phyloP scores from a whole-genome alignment of 2,329 filamentous ascomycete species.

The Pseudohalonectria lignicola region DNA sequence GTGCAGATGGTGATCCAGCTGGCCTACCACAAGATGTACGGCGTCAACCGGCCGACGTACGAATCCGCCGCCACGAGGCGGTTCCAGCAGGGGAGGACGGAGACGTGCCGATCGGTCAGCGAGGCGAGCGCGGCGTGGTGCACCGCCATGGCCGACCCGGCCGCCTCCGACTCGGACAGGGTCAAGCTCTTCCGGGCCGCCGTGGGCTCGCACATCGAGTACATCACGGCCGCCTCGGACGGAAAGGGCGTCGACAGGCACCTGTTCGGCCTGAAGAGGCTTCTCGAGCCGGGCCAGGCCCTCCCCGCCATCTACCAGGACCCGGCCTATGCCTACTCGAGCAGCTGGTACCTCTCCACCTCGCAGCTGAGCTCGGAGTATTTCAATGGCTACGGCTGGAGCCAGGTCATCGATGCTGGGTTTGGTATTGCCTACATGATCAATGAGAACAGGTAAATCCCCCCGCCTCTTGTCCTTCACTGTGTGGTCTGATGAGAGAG shows the following conservation, averaged over 20 bases:
- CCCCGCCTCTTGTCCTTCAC: not conserved
- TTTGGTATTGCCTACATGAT: slow-evolving; percentile 99
- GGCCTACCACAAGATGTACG: slow-evolving; percentile 98
- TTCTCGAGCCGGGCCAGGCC: slow-evolving; percentile 69
- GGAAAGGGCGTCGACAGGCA: slow-evolving; percentile 93
- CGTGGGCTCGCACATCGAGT: slow-evolving; percentile 72
- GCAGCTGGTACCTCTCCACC: slow-evolving; percentile 80
- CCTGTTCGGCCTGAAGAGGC: slow-evolving; percentile 93
- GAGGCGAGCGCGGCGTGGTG: slow-evolving; percentile 90
- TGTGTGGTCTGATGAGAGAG: no score
- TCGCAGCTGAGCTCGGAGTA: slow-evolving; percentile 90
- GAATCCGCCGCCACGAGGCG: slow-evolving; percentile 90
- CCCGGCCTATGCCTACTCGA: slow-evolving; percentile 72
- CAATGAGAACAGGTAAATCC: slow-evolving; percentile 75
- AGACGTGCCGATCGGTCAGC: slow-evolving; percentile 87
- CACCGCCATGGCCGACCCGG: slow-evolving; percentile 67
- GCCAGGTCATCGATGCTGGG: slow-evolving; percentile 89
- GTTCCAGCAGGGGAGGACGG: slow-evolving; percentile 92
- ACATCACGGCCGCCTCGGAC: slow-evolving; percentile 80
- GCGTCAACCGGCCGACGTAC: slow-evolving; percentile 94
- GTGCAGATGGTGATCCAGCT: slow-evolving; percentile 98
- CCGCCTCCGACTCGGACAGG: slow-evolving; percentile 28
- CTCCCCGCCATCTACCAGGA: slow-evolving; percentile 78
- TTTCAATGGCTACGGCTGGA: slow-evolving; percentile 99
- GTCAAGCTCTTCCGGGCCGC: slow-evolving; percentile 73